Evolutionary conservation across 805 yeast species (phyloP), one percentile per base, ranked within the genome.

Genomic region (Saccharomycopsis javanensis): DNA sequence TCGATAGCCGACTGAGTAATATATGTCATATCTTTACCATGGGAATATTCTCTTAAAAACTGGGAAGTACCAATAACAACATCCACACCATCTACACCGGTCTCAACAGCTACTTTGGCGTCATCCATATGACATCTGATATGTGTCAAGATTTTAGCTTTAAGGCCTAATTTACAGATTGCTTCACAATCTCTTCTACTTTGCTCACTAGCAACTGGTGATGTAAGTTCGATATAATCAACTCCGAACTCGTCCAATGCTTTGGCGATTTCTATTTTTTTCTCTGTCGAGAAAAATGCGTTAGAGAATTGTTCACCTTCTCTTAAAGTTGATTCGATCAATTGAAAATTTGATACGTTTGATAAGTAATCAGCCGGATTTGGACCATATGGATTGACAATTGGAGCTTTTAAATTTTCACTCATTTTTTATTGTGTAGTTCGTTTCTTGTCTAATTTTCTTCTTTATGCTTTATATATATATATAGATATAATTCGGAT

Each of bases 241-340:
- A 91, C 99, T 65, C 99, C 99, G 68, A 92, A 92, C 67, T 91
- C 97, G 72, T 92, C 97, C 59, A 92, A 77, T 4, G 98, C 98
- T 76, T 83, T 90, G 66, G 99, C 99, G 63, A 92, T 92, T 74
- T 91, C 96, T 64, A 92, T 89, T 76, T 92, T 92, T 78, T 88
- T 92, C 70, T 88, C 98, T 18, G 96, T 88, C 65, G 83, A 76
- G 77, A 92, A 92, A 73, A 92, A 94, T 3, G 99, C 96, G 69
- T 92, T 92, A 68, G 98, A 97, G 69, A 92, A 92, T 74, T 92
- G 99, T 75, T 92, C 99, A 71, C 99, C 99, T 75, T 92, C 99
- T 76, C 99, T 83, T 58, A 92, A 78, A 4, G 99, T 92, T 35
- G 96, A 88, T 75, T 92, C 99, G 68, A 92, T 92, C 67, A 92